Percentiles rank a stretch among this genome's conserved stretches.
phyloP scores from a whole-genome alignment of 805 yeast genomes.

The Monosporozyma aerobia region DNA sequence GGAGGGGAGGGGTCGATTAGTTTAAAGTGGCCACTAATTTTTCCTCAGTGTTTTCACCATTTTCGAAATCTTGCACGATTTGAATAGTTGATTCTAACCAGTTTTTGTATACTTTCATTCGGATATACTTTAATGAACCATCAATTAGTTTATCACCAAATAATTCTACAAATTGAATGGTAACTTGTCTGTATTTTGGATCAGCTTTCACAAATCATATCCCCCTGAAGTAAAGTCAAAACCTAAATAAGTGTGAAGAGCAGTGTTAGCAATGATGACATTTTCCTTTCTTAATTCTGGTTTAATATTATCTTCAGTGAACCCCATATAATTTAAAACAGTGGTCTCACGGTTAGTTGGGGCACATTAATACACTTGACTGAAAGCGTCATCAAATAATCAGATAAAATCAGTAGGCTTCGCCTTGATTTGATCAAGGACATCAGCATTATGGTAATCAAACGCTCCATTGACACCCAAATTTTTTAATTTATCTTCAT shows the following conservation, averaged over 20 bases:
- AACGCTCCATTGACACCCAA: constrained; percentile 41
- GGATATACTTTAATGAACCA: constrained; percentile 25
- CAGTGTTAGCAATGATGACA: constrained; percentile 25
- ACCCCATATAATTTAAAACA: constrained; percentile 27
- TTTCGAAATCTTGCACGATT: constrained; percentile 15
- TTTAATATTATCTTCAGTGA: constrained; percentile 12
- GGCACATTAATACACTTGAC: constrained; percentile 27
- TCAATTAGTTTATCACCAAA: constrained; percentile 11
- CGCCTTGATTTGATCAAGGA: constrained; percentile 32
- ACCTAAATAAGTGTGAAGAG: constrained; percentile 32
- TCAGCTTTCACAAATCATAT: constrained; percentile 10
- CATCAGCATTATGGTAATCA: constrained; percentile 39
- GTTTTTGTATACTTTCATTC: constrained; percentile 20
- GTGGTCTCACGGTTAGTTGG: constrained; percentile 23
- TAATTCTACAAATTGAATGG: constrained; percentile 19
- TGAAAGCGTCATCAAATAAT: constrained; percentile 27
- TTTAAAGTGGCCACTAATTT: constrained; percentile 15
- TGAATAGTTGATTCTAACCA: constrained; percentile 22
- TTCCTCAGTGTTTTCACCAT: constrained; percentile 21
- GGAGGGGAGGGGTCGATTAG: not conserved
- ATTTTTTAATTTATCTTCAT: constrained; percentile 32
- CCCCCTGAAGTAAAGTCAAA: constrained; percentile 23
- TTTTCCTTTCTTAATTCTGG: constrained; percentile 23
- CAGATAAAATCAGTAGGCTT: constrained; percentile 22
- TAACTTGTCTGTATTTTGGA: constrained; percentile 15